Percentiles rank a stretch among this genome's conserved stretches.
These are phyloP conservation scores for Lipomyces yamanashiensis DNA, from an alignment of 805 yeast species.

Conservation along the genomic window DNA sequence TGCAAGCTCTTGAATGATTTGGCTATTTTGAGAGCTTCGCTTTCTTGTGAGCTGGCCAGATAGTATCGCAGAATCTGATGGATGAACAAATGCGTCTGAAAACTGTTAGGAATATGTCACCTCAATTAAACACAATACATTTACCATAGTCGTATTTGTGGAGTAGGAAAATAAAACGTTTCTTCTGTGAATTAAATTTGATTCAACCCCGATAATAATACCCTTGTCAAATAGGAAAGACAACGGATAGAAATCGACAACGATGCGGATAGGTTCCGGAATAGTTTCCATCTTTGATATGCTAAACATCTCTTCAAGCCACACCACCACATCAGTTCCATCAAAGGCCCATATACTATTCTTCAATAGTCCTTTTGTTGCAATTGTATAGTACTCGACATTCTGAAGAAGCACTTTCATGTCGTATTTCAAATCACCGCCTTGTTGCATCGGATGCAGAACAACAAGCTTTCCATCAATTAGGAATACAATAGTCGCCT, in stretches of 20 bases:
- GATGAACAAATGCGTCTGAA: constrained; percentile 35
- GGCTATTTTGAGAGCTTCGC: constrained; percentile 35
- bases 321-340: constrained; percentile 44
- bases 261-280: constrained; percentile 40
- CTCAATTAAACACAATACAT: background rate
- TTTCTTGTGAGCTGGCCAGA: constrained; percentile 18
- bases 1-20: constrained; percentile 41
- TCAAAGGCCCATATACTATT: constrained; percentile 50
- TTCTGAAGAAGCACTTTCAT: constrained; percentile 44
- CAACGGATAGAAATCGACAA: constrained; percentile 57
- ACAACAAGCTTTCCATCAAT: constrained; percentile 48
- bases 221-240: constrained; percentile 55
- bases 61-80: constrained; percentile 32
- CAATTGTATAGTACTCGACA: constrained; percentile 46
- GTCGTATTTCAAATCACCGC: constrained; percentile 32
- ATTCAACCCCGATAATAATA: constrained; percentile 55
- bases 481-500: constrained; percentile 43
- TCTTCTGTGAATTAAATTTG: constrained; percentile 48
- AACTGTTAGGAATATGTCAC: constrained; percentile 1
- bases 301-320: constrained; percentile 30
- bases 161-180: constrained; percentile 45
- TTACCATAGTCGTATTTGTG: constrained; percentile 25
- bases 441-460: constrained; percentile 33
- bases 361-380: constrained; percentile 37
- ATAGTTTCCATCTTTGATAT: constrained; percentile 14